phyloP scores from a whole-genome alignment of 192 early-diverging fungal species.

The Backusella australiensis region DNA sequence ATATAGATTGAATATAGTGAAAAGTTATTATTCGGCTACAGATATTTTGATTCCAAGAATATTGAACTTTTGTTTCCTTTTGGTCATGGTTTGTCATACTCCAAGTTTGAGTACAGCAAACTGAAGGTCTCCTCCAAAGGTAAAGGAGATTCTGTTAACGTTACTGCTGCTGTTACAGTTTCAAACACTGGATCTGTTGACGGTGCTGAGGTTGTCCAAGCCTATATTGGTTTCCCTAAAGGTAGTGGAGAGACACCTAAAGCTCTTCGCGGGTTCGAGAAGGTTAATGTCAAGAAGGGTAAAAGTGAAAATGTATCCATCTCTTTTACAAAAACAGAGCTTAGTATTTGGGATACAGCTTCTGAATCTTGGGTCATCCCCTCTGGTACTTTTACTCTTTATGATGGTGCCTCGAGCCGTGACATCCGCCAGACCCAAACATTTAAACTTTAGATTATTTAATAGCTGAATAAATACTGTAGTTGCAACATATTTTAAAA shows the following conservation, averaged over 20 bases:
- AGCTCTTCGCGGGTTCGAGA: slow-evolving; percentile 36
- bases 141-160: neutral
- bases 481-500: too few species aligned
- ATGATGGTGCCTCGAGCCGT: slow-evolving; percentile 49
- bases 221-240: slow-evolving; percentile 36
- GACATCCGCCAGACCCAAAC: slow-evolving; percentile 40
- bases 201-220: slow-evolving; percentile 37
- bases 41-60: slow-evolving; percentile 43
- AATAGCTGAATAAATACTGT: too few species aligned
- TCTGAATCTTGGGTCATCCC: slow-evolving; percentile 43
- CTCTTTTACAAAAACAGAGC: slow-evolving; percentile 39
- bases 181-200: slow-evolving; percentile 21
- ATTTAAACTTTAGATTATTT: neutral
- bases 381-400: slow-evolving; percentile 45
- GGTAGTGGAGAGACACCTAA: slow-evolving; percentile 39
- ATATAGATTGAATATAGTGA: slow-evolving; percentile 54
- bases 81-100: slow-evolving; percentile 67
- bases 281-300: slow-evolving; percentile 16
- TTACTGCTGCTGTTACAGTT: slow-evolving; percentile 34
- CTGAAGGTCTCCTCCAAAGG: slow-evolving; percentile 16
- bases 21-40: slow-evolving; percentile 54
- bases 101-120: slow-evolving; percentile 50
- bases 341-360: slow-evolving; percentile 45
- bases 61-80: slow-evolving; percentile 56
- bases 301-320: slow-evolving; percentile 35